Conservation (phyloP, 129 eudicot genomes). For the Chrysanthemum seticuspe region DNA sequence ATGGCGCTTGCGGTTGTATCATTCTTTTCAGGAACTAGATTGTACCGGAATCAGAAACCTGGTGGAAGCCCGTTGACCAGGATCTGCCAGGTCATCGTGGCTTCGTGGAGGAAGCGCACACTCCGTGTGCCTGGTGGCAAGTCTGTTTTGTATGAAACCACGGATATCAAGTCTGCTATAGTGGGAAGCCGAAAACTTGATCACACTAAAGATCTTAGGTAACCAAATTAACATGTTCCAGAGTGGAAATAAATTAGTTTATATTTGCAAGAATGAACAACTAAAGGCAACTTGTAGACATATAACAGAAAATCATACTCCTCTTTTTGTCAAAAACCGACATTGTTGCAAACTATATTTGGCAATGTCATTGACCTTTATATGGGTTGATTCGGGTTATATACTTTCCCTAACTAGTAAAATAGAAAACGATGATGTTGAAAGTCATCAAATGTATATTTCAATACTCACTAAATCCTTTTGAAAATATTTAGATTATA, state of each 20-base stretch:
- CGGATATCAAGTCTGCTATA: constrained; percentile 47
- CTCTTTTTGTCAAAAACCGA: not conserved
- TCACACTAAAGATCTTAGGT: constrained; percentile 53
- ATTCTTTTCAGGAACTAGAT: constrained; percentile 53
- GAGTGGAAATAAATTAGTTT: not conserved
- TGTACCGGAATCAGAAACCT: constrained; percentile 55
- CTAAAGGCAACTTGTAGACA: too few relatives aligned
- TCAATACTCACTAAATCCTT: too few relatives aligned
- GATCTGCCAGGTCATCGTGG: constrained; percentile 56
- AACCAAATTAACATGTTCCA: not conserved
- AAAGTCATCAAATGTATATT: too few relatives aligned
- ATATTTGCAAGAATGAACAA: too few relatives aligned
- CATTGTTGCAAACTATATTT: not conserved
- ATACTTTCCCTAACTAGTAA: too few relatives aligned
- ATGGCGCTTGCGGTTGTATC: constrained; percentile 61
- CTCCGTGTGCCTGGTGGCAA: constrained; percentile 46
- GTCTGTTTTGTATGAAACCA: constrained; percentile 50
- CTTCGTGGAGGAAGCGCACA: constrained; percentile 42
- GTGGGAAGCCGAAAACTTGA: constrained; percentile 64
- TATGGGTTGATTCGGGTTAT: too few relatives aligned
- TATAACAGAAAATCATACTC: too few relatives aligned
- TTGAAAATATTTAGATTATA: too few relatives aligned
- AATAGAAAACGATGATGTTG: too few relatives aligned
- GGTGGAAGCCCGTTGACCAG: constrained; percentile 72
- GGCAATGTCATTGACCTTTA: not conserved